Evolutionary conservation across 129 eudicot genomes (phyloP).

Genomic region (Arctium lappa): DNA sequence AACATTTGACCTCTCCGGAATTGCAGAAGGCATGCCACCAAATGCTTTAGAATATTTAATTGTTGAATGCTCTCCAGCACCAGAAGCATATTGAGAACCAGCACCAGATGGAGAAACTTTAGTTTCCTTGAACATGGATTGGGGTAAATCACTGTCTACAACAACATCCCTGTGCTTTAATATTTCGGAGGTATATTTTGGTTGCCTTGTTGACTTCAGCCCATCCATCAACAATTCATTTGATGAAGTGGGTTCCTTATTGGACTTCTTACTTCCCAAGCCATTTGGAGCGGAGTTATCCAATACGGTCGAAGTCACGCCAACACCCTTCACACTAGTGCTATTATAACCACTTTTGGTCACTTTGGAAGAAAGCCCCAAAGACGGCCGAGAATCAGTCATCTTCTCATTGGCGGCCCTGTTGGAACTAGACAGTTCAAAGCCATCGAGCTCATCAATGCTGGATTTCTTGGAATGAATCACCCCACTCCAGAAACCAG

Average conservation of each 20-base stretch:
- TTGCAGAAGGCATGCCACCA: conserved; percentile 14
- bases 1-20: conserved; percentile 16
- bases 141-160: not conserved
- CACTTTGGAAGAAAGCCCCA: not conserved
- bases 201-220: conserved; percentile 14
- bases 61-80: conserved; percentile 10
- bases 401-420: conserved; percentile 4
- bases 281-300: conserved; percentile 18
- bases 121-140: conserved; percentile 19
- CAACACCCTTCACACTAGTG: not conserved
- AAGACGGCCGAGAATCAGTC: not conserved
- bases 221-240: conserved; percentile 18
- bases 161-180: conserved; percentile 6
- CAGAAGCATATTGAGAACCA: not conserved
- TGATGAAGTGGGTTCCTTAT: conserved; percentile 14
- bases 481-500: conserved; percentile 61
- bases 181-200: not conserved
- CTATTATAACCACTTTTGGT: not conserved
- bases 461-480: conserved; percentile 33
- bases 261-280: conserved; percentile 25
- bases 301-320: not conserved
- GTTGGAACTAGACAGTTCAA: conserved; percentile 2
- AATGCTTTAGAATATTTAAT: conserved; percentile 14
- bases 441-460: conserved; percentile 31
- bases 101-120: conserved; percentile 25